Evolutionary conservation across 2,329 filamentous ascomycete species (phyloP).

Genomic region (Fusarium incarnatum): DNA sequence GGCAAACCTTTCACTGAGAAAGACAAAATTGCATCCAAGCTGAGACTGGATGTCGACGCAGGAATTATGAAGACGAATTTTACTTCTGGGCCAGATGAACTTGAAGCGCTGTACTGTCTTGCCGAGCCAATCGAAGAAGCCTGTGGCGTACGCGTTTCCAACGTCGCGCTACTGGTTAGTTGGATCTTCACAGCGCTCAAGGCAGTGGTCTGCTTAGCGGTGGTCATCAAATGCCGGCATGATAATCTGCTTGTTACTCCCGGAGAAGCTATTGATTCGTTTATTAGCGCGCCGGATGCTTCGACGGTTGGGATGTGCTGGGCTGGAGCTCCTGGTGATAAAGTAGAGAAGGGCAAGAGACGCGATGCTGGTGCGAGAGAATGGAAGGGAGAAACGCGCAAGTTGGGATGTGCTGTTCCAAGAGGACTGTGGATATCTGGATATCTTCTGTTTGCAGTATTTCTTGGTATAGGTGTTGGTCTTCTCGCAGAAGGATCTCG

Average conservation of each 20-base stretch:
- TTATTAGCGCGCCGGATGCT: not conserved
- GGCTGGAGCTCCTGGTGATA: fast-evolving
- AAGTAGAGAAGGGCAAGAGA: not conserved
- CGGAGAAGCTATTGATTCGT: not conserved
- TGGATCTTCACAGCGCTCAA: not conserved
- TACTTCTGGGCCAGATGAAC: not conserved
- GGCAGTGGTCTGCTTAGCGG: not conserved
- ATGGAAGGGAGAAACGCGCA: fast-evolving
- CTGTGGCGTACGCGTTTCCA: not conserved
- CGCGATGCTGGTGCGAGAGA: not conserved
- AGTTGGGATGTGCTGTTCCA: not conserved
- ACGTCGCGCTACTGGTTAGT: not conserved
- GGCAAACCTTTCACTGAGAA: not conserved
- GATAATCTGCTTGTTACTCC: not conserved
- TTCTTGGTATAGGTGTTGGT: not conserved
- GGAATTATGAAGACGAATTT: fast-evolving
- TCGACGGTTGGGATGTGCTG: not conserved
- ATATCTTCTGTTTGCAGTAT: not conserved
- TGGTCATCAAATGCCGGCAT: not conserved
- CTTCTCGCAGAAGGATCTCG: fast-evolving
- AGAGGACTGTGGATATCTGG: not conserved
- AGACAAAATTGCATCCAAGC: not conserved
- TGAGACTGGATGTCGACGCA: not conserved
- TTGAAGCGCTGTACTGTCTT: not conserved
- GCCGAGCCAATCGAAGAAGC: not conserved